Conservation (phyloP, 1,139 yeast genomes). For the Candida sp. region DNA sequence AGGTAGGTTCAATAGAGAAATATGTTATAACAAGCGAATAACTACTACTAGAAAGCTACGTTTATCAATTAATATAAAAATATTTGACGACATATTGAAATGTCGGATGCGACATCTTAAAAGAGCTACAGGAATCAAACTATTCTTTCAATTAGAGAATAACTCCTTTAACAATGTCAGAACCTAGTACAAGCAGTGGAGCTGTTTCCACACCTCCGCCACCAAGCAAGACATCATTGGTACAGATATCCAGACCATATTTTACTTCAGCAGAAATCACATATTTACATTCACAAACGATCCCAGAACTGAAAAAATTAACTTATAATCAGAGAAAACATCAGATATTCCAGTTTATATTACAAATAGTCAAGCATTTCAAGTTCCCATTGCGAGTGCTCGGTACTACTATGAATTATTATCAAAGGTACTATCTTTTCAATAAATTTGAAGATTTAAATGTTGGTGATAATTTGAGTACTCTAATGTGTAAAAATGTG, state of each 20-base stretch:
- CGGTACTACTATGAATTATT: constrained; percentile 67
- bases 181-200: neutral
- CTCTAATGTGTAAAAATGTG: constrained; percentile 2
- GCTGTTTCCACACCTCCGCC: neutral
- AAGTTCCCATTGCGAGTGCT: constrained; percentile 67
- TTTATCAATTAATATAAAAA: too few relatives aligned
- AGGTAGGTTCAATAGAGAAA: too few relatives aligned
- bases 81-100: too few relatives aligned
- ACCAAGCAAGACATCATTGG: constrained; percentile 16
- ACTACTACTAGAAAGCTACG: too few relatives aligned
- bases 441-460: constrained; percentile 48
- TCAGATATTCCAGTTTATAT: constrained; percentile 52
- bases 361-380: constrained; percentile 49
- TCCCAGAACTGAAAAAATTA: constrained; percentile 46
- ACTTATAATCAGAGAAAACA: constrained; percentile 49
- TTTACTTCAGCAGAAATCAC: constrained; percentile 55
- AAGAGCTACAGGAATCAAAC: too few relatives aligned
- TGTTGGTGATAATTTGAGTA: constrained; percentile 10
- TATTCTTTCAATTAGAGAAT: too few relatives aligned
- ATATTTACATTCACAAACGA: constrained; percentile 49
- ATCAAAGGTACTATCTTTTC: constrained; percentile 67
- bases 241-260: constrained; percentile 64
- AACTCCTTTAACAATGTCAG: neutral
- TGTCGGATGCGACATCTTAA: too few relatives aligned
- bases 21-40: too few relatives aligned